Evolutionary conservation across 495 filamentous ascomycete genomes (phyloP), one percentile per base, ranked within the genome.

Genomic region (Hyaloscypha bicolor): DNA sequence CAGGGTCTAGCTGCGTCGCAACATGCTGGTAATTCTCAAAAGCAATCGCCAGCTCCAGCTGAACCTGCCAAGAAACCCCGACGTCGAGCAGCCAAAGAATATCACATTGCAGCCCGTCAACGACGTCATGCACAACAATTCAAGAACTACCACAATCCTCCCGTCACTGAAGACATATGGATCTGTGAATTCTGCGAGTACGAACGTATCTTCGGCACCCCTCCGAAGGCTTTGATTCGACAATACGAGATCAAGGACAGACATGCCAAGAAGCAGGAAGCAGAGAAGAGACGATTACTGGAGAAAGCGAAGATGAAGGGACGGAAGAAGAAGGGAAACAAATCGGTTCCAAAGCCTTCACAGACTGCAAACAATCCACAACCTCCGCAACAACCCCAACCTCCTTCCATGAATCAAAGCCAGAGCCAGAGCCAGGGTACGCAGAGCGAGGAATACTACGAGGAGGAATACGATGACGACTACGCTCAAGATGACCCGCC

Each of bases 241-340:
- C 90, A 94, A 70, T 98, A 97, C 72, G 94, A 98, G 78, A 90
- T 94, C 77, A 97, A 97, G 75, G 94, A 97, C 75, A 88, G 93
- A 22, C 89, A 90, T 63, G 90, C 93, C 75, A 89, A 91, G 51
- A 91, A 93, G 75, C 85, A 89, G 56, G 80, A 93, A 68, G 90
- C 90, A 19, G 93, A 97, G 79, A 92, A 93, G 75, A 86, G 89
- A 65, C 84, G 94, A 32, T 82, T 97, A 53, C 78, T 97, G 60
- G 94, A 98, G 78, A 96, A 97, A 75, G 93, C 95, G 37, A 96
- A 96, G 81, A 93, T 94, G 87, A 97, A 96, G 74, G 91, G 91
- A 60, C 87, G 93, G 39, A 97, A 97, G 82, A 86, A 83, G 76
- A 88, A 86, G 53, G 85, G 84, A 9, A 90, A 86, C 78, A 90